A percentile compares a stretch with the other conserved stretches of the same genome.
Evolutionary conservation across 495 filamentous ascomycete species (phyloP).

Genomic region (Hypoxylon perforatum): DNA sequence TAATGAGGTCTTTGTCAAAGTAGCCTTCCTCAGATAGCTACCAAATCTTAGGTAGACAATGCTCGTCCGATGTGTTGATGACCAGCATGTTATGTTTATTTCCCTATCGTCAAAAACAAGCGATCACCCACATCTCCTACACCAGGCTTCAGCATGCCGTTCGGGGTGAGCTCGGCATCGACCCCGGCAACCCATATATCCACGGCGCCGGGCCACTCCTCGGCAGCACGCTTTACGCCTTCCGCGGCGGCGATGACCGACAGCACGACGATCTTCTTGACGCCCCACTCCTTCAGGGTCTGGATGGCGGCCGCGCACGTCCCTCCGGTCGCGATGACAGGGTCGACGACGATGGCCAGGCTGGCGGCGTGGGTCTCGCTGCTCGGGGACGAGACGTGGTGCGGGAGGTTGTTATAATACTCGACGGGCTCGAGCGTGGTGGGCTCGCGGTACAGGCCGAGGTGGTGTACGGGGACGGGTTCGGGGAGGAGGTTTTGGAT

Average conservation of each 20-base stretch:
- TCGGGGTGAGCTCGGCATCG: slow-evolving; percentile 75
- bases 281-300: slow-evolving; percentile 90
- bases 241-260: slow-evolving; percentile 75
- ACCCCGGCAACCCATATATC: slow-evolving; percentile 87
- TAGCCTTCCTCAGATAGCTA: neutral
- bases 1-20: neutral
- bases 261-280: slow-evolving; percentile 81
- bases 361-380: slow-evolving; percentile 54
- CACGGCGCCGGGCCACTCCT: slow-evolving; percentile 77
- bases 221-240: slow-evolving; percentile 75
- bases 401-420: slow-evolving; percentile 98
- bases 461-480: slow-evolving; percentile 87
- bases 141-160: slow-evolving; percentile 92
- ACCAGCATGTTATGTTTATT: slow-evolving; percentile 60
- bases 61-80: slow-evolving; percentile 8
- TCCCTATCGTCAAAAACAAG: slow-evolving; percentile 92
- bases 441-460: slow-evolving; percentile 91
- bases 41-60: slow-evolving; percentile 12
- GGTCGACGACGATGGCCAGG: slow-evolving; percentile 87
- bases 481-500: slow-evolving; percentile 83
- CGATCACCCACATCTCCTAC: slow-evolving; percentile 93
- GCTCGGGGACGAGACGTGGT: slow-evolving; percentile 59
- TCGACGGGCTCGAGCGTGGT: slow-evolving; percentile 88
- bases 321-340: slow-evolving; percentile 92
- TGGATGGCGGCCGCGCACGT: slow-evolving; percentile 91